phyloP scores from a whole-genome alignment of 2,329 filamentous ascomycete species.

The Fusarium falciforme region DNA sequence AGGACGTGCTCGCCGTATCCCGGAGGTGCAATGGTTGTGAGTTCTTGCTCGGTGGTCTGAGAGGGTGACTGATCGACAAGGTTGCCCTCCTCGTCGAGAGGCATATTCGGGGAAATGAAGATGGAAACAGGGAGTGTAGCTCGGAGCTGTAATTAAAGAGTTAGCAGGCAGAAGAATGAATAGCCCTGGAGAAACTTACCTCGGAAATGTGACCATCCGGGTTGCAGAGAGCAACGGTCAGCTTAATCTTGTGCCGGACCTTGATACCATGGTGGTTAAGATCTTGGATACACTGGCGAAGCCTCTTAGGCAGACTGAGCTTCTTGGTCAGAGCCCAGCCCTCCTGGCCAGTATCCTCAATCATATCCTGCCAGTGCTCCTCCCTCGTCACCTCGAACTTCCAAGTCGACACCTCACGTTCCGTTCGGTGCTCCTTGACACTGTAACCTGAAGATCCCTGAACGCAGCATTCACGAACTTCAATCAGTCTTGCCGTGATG shows the following conservation, averaged over 20 bases:
- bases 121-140: constrained; percentile 91
- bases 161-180: constrained; percentile 9
- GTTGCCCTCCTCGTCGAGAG: constrained; percentile 87
- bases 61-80: constrained; percentile 71
- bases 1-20: constrained; percentile 91
- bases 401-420: constrained; percentile 73
- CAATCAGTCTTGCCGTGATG: constrained; percentile 82
- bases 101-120: constrained; percentile 94
- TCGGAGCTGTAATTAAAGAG: constrained; percentile 67
- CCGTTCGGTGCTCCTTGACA: constrained; percentile 69
- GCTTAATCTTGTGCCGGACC: constrained; percentile 90
- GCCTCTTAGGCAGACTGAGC: constrained; percentile 80
- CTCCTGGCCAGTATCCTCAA: constrained; percentile 75
- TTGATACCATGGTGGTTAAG: constrained; percentile 91
- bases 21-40: constrained; percentile 82
- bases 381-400: constrained; percentile 65
- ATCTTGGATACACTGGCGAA: constrained; percentile 89
- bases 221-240: constrained; percentile 91
- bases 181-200: constrained; percentile 56
- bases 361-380: constrained; percentile 75
- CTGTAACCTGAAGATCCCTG: constrained; percentile 58
- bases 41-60: constrained; percentile 60
- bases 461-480: constrained; percentile 76
- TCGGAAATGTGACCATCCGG: constrained; percentile 96
- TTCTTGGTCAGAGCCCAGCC: constrained; percentile 72